Conservation (phyloP, 768 basidiomycete genomes). For the Pleurotus eryngii region DNA sequence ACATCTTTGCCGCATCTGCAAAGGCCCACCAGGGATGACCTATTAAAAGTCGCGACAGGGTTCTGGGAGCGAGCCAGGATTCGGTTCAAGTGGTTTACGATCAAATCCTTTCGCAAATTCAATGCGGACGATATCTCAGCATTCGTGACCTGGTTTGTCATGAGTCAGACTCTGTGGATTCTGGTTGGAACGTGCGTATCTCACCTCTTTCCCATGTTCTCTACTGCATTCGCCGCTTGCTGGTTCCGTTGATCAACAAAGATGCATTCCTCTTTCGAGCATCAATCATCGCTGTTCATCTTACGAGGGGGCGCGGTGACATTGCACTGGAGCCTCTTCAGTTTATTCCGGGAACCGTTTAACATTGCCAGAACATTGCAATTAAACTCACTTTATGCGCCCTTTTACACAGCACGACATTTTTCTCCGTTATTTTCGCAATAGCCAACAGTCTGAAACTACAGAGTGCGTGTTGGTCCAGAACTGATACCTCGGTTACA, state of each 20-base stretch:
- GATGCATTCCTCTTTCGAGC: no score
- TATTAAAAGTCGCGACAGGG: constrained; percentile 80
- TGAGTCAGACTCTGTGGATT: constrained; percentile 96
- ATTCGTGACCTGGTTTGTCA: constrained; percentile 92
- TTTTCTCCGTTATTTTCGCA: constrained; percentile 91
- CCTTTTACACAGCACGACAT: constrained; percentile 71
- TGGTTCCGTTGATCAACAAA: no score
- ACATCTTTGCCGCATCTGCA: constrained; percentile 72
- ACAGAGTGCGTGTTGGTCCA: constrained; percentile 53
- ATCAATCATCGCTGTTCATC: no score
- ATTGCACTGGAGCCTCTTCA: no score
- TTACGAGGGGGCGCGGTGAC: no score
- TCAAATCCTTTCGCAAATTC: constrained; percentile 90
- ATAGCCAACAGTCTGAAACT: constrained; percentile 83
- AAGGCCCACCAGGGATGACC: constrained; percentile 85
- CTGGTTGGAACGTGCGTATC: constrained; percentile 82
- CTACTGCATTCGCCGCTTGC: no score
- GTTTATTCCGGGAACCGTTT: no score
- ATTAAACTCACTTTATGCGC: background rate
- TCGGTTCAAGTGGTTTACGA: constrained; percentile 97
- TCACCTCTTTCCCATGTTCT: background rate
- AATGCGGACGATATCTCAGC: constrained; percentile 97
- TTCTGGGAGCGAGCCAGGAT: constrained; percentile 89
- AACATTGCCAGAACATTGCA: background rate
- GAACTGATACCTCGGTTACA: background rate